Evolutionary conservation across 371 early-diverging fungal genomes (phyloP).

Genomic region (Mucor velutinosus): DNA sequence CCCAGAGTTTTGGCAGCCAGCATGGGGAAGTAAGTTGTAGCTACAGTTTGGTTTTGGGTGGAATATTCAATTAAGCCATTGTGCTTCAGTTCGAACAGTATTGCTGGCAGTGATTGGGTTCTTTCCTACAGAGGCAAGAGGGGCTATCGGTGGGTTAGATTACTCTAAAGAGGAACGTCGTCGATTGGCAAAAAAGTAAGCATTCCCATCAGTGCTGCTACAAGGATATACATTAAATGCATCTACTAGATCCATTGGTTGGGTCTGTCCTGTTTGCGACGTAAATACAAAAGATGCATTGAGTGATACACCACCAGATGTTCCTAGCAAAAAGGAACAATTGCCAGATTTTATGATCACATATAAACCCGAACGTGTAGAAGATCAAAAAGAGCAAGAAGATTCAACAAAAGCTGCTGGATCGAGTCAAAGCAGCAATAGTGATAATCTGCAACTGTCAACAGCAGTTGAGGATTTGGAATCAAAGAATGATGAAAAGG

Average conservation of each 20-base stretch:
- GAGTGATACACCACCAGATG: slow-evolving; percentile 19
- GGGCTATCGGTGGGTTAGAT: slow-evolving; percentile 87
- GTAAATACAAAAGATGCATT: slow-evolving; percentile 26
- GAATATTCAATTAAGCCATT: not conserved
- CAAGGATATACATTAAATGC: not conserved
- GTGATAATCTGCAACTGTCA: not conserved
- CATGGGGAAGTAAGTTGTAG: slow-evolving; percentile 77
- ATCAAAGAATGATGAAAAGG: not conserved
- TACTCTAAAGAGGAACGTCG: slow-evolving; percentile 69
- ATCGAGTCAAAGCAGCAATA: not conserved
- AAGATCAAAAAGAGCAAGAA: not conserved
- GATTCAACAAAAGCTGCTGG: not conserved
- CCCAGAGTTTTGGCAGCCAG: slow-evolving; percentile 94
- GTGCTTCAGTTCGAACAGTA: slow-evolving; percentile 73
- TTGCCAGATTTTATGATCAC: slow-evolving; percentile 26
- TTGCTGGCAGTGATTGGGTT: slow-evolving; percentile 84
- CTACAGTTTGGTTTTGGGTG: not conserved
- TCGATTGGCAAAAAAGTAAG: slow-evolving; percentile 63
- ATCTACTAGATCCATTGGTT: slow-evolving; percentile 24
- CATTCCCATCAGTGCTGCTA: not conserved
- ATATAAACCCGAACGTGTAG: slow-evolving; percentile 10
- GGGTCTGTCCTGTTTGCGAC: slow-evolving; percentile 36
- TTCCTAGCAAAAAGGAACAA: slow-evolving; percentile 8
- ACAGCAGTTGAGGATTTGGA: not conserved
- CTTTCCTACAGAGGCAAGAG: slow-evolving; percentile 73